These are phyloP conservation scores for Oleoguttula mirabilis DNA, from an alignment of 495 filamentous ascomycete species.

Conservation along the genomic window DNA sequence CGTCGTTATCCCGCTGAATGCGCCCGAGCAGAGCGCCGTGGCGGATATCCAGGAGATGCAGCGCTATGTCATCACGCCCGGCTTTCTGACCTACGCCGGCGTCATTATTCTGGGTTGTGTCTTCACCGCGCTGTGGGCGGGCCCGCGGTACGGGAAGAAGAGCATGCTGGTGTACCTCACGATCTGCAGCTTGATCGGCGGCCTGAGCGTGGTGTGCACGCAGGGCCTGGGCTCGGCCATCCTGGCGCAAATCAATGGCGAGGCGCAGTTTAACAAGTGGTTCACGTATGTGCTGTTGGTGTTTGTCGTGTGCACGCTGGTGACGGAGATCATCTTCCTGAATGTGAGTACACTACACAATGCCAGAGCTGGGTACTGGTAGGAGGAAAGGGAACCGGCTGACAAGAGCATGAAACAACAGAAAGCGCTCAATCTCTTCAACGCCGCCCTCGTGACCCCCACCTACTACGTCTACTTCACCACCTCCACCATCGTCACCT, in stretches of 20 bases:
- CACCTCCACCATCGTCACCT: slow-evolving; percentile 84
- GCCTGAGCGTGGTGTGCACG: slow-evolving; percentile 86
- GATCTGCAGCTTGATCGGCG: slow-evolving; percentile 90
- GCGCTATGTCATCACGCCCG: slow-evolving; percentile 71
- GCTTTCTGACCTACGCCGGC: slow-evolving; percentile 76
- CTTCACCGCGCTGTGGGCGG: slow-evolving; percentile 70
- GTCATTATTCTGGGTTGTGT: slow-evolving; percentile 62
- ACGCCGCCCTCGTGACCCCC: slow-evolving; percentile 90
- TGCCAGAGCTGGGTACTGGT: no score
- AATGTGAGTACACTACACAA: no score
- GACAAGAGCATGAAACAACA: no score
- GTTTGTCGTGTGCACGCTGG: slow-evolving; percentile 74
- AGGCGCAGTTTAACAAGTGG: slow-evolving; percentile 89
- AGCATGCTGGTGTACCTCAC: slow-evolving; percentile 96
- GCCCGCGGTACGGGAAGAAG: slow-evolving; percentile 84
- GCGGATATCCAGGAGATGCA: slow-evolving; percentile 88
- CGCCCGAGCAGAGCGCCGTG: slow-evolving; percentile 72
- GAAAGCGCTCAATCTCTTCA: slow-evolving; percentile 98
- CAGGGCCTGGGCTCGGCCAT: slow-evolving; percentile 91
- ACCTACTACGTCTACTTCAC: slow-evolving; percentile 99
- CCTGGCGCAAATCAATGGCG: slow-evolving; percentile 68
- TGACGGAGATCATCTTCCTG: slow-evolving; percentile 89
- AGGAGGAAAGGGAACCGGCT: no score
- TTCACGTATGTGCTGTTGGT: slow-evolving; percentile 86
- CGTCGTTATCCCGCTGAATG: slow-evolving; percentile 88